Percentiles rank a stretch among this genome's conserved stretches.
Conservation (phyloP, 768 basidiomycete species). For the Trametes cingulata region DNA sequence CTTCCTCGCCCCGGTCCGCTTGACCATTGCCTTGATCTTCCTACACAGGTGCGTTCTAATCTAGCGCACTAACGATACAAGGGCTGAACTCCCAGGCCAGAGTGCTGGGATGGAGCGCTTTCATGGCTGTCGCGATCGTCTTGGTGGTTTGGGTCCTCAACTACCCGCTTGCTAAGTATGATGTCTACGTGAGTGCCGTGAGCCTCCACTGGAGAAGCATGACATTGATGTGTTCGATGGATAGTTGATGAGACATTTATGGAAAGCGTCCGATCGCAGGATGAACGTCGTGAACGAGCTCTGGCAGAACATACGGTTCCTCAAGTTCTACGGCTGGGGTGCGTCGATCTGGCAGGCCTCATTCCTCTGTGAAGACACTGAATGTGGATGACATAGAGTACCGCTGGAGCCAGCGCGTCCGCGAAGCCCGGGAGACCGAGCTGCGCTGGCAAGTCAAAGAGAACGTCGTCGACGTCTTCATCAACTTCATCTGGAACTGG, state of each 20-base stretch:
- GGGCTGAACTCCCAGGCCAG: slow-evolving; percentile 36
- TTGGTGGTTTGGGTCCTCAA: slow-evolving; percentile 62
- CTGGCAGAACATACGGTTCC: slow-evolving; percentile 69
- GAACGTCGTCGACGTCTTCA: slow-evolving; percentile 58
- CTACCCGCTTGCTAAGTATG: slow-evolving; percentile 66
- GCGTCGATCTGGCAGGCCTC: slow-evolving; percentile 14
- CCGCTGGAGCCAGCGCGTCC: slow-evolving; percentile 28
- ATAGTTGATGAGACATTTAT: slow-evolving; percentile 56
- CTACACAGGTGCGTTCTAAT: slow-evolving; percentile 56
- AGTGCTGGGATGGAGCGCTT: slow-evolving; percentile 75
- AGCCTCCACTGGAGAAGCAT: not conserved
- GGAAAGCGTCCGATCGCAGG: slow-evolving; percentile 65
- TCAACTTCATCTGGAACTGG: slow-evolving; percentile 77
- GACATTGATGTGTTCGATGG: not conserved
- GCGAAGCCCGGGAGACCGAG: slow-evolving; percentile 57
- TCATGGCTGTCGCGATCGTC: slow-evolving; percentile 69
- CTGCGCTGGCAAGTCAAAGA: slow-evolving; percentile 67
- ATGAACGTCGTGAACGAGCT: slow-evolving; percentile 78
- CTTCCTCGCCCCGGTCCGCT: slow-evolving; percentile 61
- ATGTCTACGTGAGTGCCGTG: slow-evolving; percentile 51
- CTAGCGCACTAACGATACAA: not conserved
- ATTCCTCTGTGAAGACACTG: not conserved
- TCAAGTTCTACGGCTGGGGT: slow-evolving; percentile 83
- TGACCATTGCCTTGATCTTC: slow-evolving; percentile 68
- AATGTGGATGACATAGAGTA: slow-evolving; percentile 19